Base-by-base conservation (phyloP, 371 early-diverging fungal species). In the Catenaria anguillulae region DNA sequence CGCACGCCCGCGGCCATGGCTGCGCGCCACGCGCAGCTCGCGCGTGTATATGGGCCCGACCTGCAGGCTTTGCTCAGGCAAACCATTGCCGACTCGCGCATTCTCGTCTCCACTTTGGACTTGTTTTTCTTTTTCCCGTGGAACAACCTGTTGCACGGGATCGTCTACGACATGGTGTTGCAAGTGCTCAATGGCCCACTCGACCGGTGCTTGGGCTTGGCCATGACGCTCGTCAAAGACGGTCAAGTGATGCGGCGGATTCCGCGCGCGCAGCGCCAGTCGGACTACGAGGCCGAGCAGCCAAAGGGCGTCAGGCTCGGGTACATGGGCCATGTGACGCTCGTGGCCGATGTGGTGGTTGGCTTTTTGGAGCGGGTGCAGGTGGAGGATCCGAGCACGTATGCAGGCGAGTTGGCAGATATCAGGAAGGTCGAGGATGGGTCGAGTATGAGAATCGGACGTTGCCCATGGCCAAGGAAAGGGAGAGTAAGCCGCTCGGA, bases 291-390 rank as follows among this genome's bases (percentile, higher is more conserved):
- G 45, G 76, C 77, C 69, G 75, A 75, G 64, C 73, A 81, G 62
- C 90, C 92, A 5, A 89, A 87, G 60, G 93, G 93, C n/a, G 82
- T 86, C 55, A 82, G 93, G 37, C 76, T 92, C 26, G 97, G 95
- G 4, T 93, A 89, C 69, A 97, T 97, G 97, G 97, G 97, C 4
- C 94, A 97, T 65, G 74, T 95, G 67, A 93, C 93, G 0, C 89
- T 91, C 60, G 92, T 97, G 63, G 84, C 93, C 33, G 97, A 97
- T 64, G 94, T 93, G 67, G 85, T 92, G 0, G 85, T 87, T 63
- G 88, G 89, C 64, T 67, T 93, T 40, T 69, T 90, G 46, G 95
- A 94, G 67, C 74, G 17, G 40, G 10, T 5, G 40, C 17, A 84
- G 15, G 77, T 75, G n/a, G n/a, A n/a, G n/a, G n/a, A n/a, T n/a